Evolutionary conservation across 1,284 basidiomycete genomes (phyloP).

Genomic region (Ustilago trichophora): DNA sequence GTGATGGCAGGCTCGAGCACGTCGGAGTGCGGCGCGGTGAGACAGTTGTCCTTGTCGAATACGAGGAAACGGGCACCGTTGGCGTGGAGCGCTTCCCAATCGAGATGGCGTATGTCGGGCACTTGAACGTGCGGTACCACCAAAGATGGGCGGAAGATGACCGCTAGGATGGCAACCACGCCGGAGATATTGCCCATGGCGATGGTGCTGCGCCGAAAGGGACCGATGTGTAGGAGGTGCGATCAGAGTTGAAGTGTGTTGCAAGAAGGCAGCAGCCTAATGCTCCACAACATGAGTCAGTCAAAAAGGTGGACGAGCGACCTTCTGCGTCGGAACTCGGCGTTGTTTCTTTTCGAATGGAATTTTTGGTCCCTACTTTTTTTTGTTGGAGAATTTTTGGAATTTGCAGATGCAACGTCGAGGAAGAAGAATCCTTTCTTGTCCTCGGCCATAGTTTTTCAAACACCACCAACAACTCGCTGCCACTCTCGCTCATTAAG

Average conservation of each 20-base stretch:
- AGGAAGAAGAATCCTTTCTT: too few relatives aligned
- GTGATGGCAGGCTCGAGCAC: conserved; percentile 64
- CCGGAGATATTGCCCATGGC: conserved; percentile 75
- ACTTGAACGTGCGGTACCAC: conserved; percentile 78
- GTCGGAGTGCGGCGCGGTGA: conserved; percentile 69
- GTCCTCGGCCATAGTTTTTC: too few relatives aligned
- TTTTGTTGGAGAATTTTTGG: conserved; percentile 20
- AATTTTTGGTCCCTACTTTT: conserved; percentile 9
- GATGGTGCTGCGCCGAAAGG: too few relatives aligned
- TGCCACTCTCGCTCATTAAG: too few relatives aligned
- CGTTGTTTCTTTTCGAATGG: not conserved
- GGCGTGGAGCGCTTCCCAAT: conserved; percentile 79
- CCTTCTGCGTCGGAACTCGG: too few relatives aligned
- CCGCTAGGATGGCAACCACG: conserved; percentile 77
- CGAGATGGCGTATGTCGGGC: conserved; percentile 84
- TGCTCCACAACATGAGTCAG: too few relatives aligned
- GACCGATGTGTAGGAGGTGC: too few relatives aligned
- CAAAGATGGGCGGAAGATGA: conserved; percentile 77
- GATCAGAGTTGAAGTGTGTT: too few relatives aligned
- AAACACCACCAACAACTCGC: too few relatives aligned
- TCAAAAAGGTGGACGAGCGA: not conserved
- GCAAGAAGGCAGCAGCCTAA: too few relatives aligned
- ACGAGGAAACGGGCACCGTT: conserved; percentile 88
- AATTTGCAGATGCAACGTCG: too few relatives aligned
- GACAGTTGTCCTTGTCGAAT: conserved; percentile 97